Percentiles rank a stretch among this genome's conserved stretches.
Conservation (phyloP, 805 yeast species). For the Clavispora vitiphila region DNA sequence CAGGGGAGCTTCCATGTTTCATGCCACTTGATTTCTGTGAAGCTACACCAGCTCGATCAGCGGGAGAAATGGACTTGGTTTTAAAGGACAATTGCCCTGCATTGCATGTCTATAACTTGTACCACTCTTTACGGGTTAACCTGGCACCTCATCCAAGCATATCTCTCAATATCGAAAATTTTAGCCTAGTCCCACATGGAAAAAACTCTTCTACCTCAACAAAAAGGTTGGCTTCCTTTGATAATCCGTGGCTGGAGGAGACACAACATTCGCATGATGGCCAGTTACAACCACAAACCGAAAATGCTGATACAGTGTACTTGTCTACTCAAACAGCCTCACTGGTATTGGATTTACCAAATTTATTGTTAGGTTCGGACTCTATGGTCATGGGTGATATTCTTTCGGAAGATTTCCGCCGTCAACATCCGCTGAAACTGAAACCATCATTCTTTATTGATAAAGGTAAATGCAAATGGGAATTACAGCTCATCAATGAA, state of each 20-base stretch:
- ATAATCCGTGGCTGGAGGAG: background rate
- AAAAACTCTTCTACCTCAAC: background rate
- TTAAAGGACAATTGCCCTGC: slow-evolving; percentile 6
- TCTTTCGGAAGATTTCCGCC: too few relatives aligned
- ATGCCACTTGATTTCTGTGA: slow-evolving; percentile 10
- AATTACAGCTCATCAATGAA: too few relatives aligned
- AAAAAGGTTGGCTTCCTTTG: background rate
- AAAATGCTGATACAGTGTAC: too few relatives aligned
- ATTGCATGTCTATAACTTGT: slow-evolving; percentile 5
- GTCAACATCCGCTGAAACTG: too few relatives aligned
- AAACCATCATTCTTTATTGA: too few relatives aligned
- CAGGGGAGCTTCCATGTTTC: slow-evolving; percentile 10
- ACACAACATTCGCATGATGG: too few relatives aligned
- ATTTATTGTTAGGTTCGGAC: too few relatives aligned
- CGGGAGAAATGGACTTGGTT: background rate
- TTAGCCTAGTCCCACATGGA: background rate
- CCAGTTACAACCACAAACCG: too few relatives aligned
- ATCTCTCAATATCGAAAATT: background rate
- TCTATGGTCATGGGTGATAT: too few relatives aligned
- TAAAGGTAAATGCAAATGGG: too few relatives aligned
- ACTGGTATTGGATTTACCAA: too few relatives aligned
- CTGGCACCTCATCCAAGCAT: background rate
- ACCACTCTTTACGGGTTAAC: slow-evolving; percentile 1
- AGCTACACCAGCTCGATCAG: background rate
- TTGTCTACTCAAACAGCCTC: too few relatives aligned